Conservation (phyloP, 495 filamentous ascomycete genomes). For the Daldinia concentrica region DNA sequence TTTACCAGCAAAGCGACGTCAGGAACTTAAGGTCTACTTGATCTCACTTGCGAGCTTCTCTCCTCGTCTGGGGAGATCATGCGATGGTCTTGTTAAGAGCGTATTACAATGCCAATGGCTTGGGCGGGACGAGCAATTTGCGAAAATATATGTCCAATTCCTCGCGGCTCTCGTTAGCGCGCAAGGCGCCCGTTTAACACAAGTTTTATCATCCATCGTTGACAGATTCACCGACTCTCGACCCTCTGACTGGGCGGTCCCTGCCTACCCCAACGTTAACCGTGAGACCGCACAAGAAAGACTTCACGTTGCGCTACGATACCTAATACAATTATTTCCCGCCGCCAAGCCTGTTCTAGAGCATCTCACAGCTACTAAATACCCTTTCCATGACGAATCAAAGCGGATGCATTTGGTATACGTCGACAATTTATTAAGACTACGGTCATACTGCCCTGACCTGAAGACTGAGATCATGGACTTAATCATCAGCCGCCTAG, state of each 20-base stretch:
- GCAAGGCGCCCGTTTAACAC: slow-evolving; percentile 64
- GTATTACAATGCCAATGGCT: slow-evolving; percentile 84
- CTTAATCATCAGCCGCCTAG: slow-evolving; percentile 80
- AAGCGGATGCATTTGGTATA: slow-evolving; percentile 78
- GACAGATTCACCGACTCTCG: slow-evolving; percentile 69
- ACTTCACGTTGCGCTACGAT: slow-evolving; percentile 77
- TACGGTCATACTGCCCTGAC: slow-evolving; percentile 79
- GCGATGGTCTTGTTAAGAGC: slow-evolving; percentile 75
- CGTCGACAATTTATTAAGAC: slow-evolving; percentile 77
- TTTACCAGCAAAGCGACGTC: slow-evolving; percentile 57
- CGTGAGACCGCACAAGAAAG: slow-evolving; percentile 70
- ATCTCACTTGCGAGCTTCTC: slow-evolving; percentile 78
- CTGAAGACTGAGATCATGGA: slow-evolving; percentile 84
- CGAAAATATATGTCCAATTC: slow-evolving; percentile 80
- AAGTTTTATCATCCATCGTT: slow-evolving; percentile 81
- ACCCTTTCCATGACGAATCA: slow-evolving; percentile 77
- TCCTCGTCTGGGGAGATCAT: slow-evolving; percentile 71
- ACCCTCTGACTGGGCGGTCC: slow-evolving; percentile 63
- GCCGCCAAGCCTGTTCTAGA: slow-evolving; percentile 73
- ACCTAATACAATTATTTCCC: slow-evolving; percentile 79
- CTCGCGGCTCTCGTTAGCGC: slow-evolving; percentile 82
- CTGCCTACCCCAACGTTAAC: slow-evolving; percentile 67
- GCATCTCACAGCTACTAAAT: slow-evolving; percentile 69
- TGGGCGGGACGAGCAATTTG: slow-evolving; percentile 80
- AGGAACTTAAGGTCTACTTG: slow-evolving; percentile 75